Conservation (phyloP, 331 rosid genomes). For the Quercus phellos region DNA sequence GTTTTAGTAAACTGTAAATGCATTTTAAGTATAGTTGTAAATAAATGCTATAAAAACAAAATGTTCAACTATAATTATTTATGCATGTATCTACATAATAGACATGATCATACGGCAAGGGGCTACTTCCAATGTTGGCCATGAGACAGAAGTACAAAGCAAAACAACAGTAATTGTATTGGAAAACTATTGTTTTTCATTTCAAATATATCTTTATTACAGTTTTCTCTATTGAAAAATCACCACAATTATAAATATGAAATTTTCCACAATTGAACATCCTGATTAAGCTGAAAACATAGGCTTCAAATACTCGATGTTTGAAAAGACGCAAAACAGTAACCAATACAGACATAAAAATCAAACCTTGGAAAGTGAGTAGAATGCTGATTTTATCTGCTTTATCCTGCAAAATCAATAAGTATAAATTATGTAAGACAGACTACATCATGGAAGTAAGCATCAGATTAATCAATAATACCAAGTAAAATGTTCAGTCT, state of each 20-base stretch:
- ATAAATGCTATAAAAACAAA: background rate
- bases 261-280: background rate
- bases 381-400: constrained; percentile 93
- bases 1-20: background rate
- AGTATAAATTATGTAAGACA: background rate
- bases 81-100: background rate
- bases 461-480: background rate
- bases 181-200: background rate
- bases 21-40: background rate
- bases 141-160: background rate
- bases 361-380: constrained; percentile 69
- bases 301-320: background rate
- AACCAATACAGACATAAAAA: constrained; percentile 1
- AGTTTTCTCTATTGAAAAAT: background rate
- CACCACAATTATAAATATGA: background rate
- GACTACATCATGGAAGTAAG: background rate
- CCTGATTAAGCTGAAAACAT: background rate
- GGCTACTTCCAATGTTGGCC: background rate
- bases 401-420: constrained; percentile 50
- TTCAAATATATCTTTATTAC: background rate
- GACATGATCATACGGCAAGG: background rate
- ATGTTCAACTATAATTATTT: background rate
- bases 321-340: background rate
- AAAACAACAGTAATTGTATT: background rate
- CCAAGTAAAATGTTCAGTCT: background rate